Evolutionary conservation across 2,329 filamentous ascomycete species (phyloP), one percentile per base, ranked within the genome.

Genomic region (Pseudopyricularia cyperi): DNA sequence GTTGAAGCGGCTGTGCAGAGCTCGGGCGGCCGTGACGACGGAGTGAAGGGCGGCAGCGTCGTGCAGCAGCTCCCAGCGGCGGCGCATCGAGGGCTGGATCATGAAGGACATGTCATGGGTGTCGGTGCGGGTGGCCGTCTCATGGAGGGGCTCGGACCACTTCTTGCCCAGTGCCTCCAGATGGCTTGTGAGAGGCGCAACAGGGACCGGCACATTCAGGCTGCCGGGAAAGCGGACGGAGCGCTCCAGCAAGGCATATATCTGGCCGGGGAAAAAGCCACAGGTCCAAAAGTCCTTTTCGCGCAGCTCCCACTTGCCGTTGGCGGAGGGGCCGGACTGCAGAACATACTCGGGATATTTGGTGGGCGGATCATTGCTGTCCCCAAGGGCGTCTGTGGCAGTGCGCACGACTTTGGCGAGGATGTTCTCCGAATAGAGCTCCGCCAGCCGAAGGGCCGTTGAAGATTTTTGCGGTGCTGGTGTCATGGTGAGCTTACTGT

Each of bases 81-180:
- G 68, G 35, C 70, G 71, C 50, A 75, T 63, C 1, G 70, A 70
- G 0, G 74, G 74, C 22, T 72, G 68, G 3, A 77, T 71, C 56
- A 78, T 76, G 55, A 78, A 78, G 0, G 71, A 72, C 63, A 79
- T 68, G 48, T 78, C 75, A 52, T 78, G 75, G 0, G 74, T 78
- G 52, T 76, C 72, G 4, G 66, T 75, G 4, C 70, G 67, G 54
- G 55, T 59, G 17, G 65, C 62, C 55, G 65, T 63, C 32, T 52
- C 22, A 55, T 67, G 66, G 0, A 72, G 57, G 0, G 67, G 68
- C 3, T 60, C 63, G 2, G 65, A 60, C 68, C 68, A 71, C 1
- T 56, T 46, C 3, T 52, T 52, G 2, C 63, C 63, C 1, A 66
- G 55, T 0, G 49, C 46, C 14, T 58, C 55, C 1, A 69, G 60